Base-by-base conservation (phyloP, 192 early-diverging fungal species). In the Podila clonocystis region DNA sequence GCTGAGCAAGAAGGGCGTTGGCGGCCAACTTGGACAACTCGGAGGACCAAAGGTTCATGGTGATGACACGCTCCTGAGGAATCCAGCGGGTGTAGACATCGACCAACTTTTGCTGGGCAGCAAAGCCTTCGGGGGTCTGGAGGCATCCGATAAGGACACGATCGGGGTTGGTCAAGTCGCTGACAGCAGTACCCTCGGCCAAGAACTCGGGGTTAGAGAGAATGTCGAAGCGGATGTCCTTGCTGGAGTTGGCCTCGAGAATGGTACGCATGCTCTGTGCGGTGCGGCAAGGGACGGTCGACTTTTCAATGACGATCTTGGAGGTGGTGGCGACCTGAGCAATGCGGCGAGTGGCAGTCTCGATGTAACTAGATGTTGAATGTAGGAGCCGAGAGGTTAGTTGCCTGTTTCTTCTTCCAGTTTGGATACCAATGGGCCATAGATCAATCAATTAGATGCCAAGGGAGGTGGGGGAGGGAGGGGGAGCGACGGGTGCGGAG, bases 11-110 rank as follows among this genome's bases (percentile, higher is more conserved):
- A 50, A 98, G 83, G 22, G 97, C 97, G 83, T 98, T 98, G 24
- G 97, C 91, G n/a, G 97, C 95, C 68, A 98, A 87, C 87, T 98
- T 98, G 67, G 94, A 91, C 41, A 98, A 86, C 83, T 98, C 97
- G 3, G 95, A 94, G n/a, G 95, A 97, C 97, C 97, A 98, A 61
- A 96, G 76, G 62, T 92, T 93, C 82, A 94, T 96, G 26, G 96
- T 97, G 65, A 98, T 91, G 68, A 97, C 95, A 49, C 89, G 87
- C 36, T 95, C 92, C 15, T 67, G 50, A 22, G 95, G 93, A 5
- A 97, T 91, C 96, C 96, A 97, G 74, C 90, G 84, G 30, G 87
- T 87, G 76, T 97, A 97, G 17, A 97, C 85, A 36, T 86, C 85
- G 9, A 84, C 89, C 30, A 96, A 84, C 63, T 89, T 85, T 50